Evolutionary conservation across 768 basidiomycete genomes (phyloP).

Genomic region (Cantharellus cinnabarinus): DNA sequence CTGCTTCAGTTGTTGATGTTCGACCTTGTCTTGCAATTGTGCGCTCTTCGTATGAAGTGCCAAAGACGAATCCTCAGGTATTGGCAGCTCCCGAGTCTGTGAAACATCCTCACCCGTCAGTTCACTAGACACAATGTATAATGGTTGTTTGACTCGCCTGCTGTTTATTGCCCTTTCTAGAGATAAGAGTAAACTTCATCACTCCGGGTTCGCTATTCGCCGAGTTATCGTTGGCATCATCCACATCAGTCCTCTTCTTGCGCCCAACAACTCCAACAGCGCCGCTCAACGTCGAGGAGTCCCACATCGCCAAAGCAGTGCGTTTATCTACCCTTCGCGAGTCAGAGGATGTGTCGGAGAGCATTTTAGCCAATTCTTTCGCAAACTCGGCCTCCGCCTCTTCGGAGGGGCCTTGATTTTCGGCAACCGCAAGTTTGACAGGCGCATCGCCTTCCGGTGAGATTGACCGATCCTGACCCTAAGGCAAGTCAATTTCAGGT

Average conservation of each 20-base stretch:
- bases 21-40: constrained; percentile 83
- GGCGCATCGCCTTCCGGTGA: constrained; percentile 39
- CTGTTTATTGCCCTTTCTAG: constrained; percentile 85
- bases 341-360: constrained; percentile 70
- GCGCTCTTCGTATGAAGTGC: constrained; percentile 82
- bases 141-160: constrained; percentile 30
- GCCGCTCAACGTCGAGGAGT: constrained; percentile 59
- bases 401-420: constrained; percentile 61
- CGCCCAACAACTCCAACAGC: constrained; percentile 48
- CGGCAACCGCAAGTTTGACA: constrained; percentile 26
- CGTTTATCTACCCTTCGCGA: constrained; percentile 75
- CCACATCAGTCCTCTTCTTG: constrained; percentile 36
- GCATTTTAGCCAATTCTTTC: constrained; percentile 86
- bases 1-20: constrained; percentile 93
- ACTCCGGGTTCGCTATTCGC: constrained; percentile 19
- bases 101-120: background rate
- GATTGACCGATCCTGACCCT: constrained; percentile 49
- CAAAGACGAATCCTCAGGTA: constrained; percentile 71
- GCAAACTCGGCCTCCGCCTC: constrained; percentile 88
- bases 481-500: background rate
- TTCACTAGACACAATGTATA: background rate
- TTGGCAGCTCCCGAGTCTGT: constrained; percentile 69
- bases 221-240: constrained; percentile 17
- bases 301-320: constrained; percentile 72
- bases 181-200: constrained; percentile 86